These are phyloP conservation scores for Cryptococcus amylolentus DNA, from an alignment of 1,284 basidiomycete genomes.

Conservation along the genomic window DNA sequence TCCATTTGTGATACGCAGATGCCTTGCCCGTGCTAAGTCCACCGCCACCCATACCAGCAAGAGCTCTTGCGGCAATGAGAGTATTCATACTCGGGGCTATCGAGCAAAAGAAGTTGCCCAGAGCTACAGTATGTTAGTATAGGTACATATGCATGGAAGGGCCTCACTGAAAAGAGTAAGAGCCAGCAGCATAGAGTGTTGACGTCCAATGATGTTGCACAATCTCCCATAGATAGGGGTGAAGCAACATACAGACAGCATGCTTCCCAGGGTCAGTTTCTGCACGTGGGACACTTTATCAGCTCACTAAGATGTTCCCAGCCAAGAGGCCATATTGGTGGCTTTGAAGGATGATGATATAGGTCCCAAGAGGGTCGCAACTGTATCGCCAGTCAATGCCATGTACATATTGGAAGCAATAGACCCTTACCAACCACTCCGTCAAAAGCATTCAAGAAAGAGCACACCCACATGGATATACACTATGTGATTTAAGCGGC, in stretches of 20 bases:
- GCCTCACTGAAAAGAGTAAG: conserved; percentile 70
- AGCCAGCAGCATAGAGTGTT: conserved; percentile 66
- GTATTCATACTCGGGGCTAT: conserved; percentile 75
- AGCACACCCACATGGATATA: conserved; percentile 25
- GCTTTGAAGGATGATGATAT: conserved; percentile 47
- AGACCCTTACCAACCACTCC: conserved; percentile 52
- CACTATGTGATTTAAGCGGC: background rate
- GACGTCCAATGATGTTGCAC: conserved; percentile 80
- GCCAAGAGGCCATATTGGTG: conserved; percentile 67
- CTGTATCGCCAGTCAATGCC: conserved; percentile 13
- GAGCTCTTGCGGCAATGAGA: conserved; percentile 72
- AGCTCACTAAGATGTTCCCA: conserved; percentile 65
- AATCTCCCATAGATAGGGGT: conserved; percentile 84
- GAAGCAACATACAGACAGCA: conserved; percentile 82
- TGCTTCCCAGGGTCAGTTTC: conserved; percentile 25
- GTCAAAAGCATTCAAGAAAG: conserved; percentile 72
- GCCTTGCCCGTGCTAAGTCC: conserved; percentile 53
- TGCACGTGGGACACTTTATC: background rate
- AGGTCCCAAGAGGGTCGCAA: conserved; percentile 58
- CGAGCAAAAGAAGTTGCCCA: conserved; percentile 77
- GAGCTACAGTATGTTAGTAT: conserved; percentile 53
- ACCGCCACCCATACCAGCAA: conserved; percentile 88
- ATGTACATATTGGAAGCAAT: background rate
- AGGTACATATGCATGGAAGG: conserved; percentile 2
- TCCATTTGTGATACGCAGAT: background rate